phyloP scores from a whole-genome alignment of 306 rosid genomes.

The Senna tora region DNA sequence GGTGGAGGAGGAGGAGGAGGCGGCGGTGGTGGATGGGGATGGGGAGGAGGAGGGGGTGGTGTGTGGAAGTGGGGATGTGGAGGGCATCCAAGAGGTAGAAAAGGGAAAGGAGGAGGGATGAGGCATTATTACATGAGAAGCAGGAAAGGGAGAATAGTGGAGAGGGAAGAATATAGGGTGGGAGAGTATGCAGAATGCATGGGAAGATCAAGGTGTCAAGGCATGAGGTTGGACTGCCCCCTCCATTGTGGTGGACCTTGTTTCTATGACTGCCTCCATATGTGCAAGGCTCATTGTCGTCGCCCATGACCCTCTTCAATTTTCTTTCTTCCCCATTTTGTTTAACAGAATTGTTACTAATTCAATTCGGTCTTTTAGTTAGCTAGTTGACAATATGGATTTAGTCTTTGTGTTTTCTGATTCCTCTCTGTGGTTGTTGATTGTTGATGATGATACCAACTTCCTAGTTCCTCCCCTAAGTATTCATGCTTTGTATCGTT shows the following conservation, averaged over 20 bases:
- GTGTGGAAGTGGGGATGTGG: constrained; percentile 83
- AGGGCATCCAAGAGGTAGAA: constrained; percentile 42
- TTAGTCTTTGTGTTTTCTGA: neutral
- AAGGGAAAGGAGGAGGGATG: constrained; percentile 38
- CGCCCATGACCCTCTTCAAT: neutral
- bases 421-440: constrained; percentile 4
- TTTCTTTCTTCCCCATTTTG: neutral
- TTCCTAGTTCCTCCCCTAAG: neutral
- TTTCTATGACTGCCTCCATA: constrained; percentile 75
- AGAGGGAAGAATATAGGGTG: constrained; percentile 50
- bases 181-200: constrained; percentile 87
- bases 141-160: constrained; percentile 36
- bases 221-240: constrained; percentile 84
- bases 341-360: neutral
- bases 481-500: neutral
- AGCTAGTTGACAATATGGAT: neutral
- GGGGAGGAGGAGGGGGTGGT: constrained; percentile 84
- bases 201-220: constrained; percentile 65
- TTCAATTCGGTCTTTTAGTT: neutral
- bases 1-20: neutral
- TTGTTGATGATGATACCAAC: neutral
- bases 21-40: constrained; percentile 47
- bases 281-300: constrained; percentile 85
- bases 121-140: neutral
- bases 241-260: constrained; percentile 94